These are phyloP conservation scores for Neofusicoccum sp. DNA, from an alignment of 2,329 filamentous ascomycete species.

Conservation along the genomic window DNA sequence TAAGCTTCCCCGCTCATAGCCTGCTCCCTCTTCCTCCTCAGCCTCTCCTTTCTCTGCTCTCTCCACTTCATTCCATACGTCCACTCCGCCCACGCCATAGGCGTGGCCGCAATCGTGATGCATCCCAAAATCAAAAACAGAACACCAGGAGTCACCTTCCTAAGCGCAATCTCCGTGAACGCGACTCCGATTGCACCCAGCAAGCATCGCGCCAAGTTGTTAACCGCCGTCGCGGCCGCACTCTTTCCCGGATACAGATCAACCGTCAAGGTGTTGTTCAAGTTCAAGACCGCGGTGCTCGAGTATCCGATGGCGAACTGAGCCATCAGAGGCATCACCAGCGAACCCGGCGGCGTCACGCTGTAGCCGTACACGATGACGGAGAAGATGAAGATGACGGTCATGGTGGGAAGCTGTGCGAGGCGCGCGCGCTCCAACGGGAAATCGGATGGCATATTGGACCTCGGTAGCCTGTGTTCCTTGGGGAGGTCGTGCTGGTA, in stretches of 20 bases:
- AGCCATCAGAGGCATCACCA: conserved; percentile 53
- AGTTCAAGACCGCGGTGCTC: conserved; percentile 51
- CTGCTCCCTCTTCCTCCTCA: background rate
- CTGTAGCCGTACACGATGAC: conserved; percentile 59
- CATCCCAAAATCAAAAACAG: conserved; percentile 6
- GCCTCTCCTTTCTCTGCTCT: conserved; percentile 4
- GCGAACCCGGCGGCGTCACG: conserved; percentile 38
- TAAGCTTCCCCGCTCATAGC: background rate
- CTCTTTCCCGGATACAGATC: conserved; percentile 55
- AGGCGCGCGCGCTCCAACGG: conserved; percentile 57
- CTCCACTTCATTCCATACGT: conserved; percentile 4
- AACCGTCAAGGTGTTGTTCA: conserved; percentile 57
- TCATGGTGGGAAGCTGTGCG: conserved; percentile 51
- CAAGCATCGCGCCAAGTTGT: conserved; percentile 58
- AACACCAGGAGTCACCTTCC: background rate
- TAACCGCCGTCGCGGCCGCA: conserved; percentile 55
- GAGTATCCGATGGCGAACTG: conserved; percentile 59
- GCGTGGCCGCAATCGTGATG: background rate
- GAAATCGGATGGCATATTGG: conserved; percentile 33
- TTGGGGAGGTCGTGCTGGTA: conserved; percentile 16
- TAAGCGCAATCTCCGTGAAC: conserved; percentile 42
- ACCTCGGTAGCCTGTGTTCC: background rate
- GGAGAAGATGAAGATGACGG: conserved; percentile 49
- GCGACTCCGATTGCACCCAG: conserved; percentile 56
- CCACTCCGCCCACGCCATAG: background rate